These are phyloP conservation scores for Salix purpurea DNA, from an alignment of 345 rosid genomes.

Conservation along the genomic window DNA sequence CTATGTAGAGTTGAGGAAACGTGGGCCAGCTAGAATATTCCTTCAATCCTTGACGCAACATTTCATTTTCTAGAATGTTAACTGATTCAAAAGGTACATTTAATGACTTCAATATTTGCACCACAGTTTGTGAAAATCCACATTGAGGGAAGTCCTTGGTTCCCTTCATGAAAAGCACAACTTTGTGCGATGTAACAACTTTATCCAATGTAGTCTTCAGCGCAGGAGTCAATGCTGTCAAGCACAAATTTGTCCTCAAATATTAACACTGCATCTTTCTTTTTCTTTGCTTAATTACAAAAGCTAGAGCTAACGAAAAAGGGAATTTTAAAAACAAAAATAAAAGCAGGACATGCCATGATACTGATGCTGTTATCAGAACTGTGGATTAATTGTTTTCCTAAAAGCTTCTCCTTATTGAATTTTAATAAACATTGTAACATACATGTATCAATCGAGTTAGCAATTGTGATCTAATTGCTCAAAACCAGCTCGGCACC, in stretches of 20 bases:
- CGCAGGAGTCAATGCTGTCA: constrained; percentile 58
- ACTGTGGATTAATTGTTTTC: too few relatives aligned
- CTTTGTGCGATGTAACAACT: constrained; percentile 65
- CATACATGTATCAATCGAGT: too few relatives aligned
- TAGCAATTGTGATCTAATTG: too few relatives aligned
- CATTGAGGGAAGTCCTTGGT: constrained; percentile 86
- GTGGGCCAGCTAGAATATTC: constrained; percentile 96
- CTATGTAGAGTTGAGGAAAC: constrained; percentile 89
- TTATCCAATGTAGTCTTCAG: constrained; percentile 69
- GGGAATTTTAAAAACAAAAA: too few relatives aligned
- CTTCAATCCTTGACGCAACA: constrained; percentile 79
- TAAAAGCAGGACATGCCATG: too few relatives aligned
- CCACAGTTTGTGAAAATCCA: constrained; percentile 92
- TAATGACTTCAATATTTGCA: constrained; percentile 66
- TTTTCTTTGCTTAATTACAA: too few relatives aligned
- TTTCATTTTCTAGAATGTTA: constrained; percentile 78
- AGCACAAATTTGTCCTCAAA: not conserved
- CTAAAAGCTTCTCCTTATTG: too few relatives aligned
- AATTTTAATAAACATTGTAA: too few relatives aligned
- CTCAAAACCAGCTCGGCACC: too few relatives aligned
- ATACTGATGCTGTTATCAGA: too few relatives aligned
- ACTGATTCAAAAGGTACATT: constrained; percentile 74
- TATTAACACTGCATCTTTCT: too few relatives aligned
- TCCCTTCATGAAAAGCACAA: constrained; percentile 87
- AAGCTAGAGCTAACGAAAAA: too few relatives aligned